Conservation (phyloP, 306 rosid genomes). For the Citrullus amarus region DNA sequence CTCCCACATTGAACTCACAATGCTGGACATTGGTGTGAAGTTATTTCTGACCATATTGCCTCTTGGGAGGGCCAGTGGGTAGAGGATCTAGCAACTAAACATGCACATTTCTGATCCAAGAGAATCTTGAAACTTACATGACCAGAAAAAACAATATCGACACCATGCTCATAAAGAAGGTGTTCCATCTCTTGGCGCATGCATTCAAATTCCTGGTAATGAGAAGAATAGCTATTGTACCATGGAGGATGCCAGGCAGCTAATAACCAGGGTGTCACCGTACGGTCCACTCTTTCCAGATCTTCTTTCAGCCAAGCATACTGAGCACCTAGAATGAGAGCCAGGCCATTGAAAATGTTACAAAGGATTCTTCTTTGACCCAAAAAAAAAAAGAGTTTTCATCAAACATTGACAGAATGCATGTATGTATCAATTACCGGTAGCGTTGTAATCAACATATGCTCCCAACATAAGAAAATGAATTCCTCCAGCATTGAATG, state of each 20-base stretch:
- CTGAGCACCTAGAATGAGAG: slow-evolving; percentile 56
- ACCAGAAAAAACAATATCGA: slow-evolving; percentile 69
- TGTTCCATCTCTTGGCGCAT: slow-evolving; percentile 94
- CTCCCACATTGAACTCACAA: background rate
- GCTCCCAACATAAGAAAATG: slow-evolving; percentile 89
- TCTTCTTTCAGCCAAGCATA: slow-evolving; percentile 70
- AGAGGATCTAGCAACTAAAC: background rate
- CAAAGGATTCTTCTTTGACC: background rate
- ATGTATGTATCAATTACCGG: slow-evolving; percentile 30
- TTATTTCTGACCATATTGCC: background rate
- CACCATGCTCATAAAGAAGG: slow-evolving; percentile 50
- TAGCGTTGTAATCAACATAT: slow-evolving; percentile 64
- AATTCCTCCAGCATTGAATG: slow-evolving; percentile 75
- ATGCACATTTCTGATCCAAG: background rate
- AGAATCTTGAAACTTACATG: slow-evolving; percentile 50
- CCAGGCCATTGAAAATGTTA: background rate
- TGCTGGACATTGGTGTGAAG: background rate
- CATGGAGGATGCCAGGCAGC: slow-evolving; percentile 89
- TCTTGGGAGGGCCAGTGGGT: background rate
- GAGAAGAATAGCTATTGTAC: slow-evolving; percentile 86
- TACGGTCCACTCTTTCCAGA: slow-evolving; percentile 36
- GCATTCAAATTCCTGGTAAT: slow-evolving; percentile 88
- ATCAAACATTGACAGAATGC: background rate
- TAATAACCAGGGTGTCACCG: slow-evolving; percentile 70
- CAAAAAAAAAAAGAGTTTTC: background rate